Conservation (phyloP, 139 green algal genomes). For the Coelastrella sp. region DNA sequence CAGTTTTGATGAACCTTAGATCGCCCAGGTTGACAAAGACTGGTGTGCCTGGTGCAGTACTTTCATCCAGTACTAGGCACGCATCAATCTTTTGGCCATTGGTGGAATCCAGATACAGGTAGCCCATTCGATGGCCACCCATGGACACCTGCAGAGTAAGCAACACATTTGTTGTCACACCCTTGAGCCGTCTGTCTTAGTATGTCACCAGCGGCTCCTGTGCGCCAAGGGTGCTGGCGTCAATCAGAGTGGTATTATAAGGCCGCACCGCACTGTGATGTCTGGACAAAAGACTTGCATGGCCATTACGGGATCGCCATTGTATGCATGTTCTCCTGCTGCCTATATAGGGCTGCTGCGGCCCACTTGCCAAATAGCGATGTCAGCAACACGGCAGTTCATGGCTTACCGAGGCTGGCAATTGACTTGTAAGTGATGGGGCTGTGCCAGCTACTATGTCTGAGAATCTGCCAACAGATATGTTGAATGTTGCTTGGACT, state of each 20-base stretch:
- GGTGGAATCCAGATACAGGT: background rate
- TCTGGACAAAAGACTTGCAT: no score
- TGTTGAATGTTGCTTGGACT: background rate
- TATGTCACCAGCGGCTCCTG: no score
- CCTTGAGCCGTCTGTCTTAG: no score
- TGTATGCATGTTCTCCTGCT: no score
- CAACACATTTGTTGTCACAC: no score
- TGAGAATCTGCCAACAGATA: slow-evolving; percentile 1
- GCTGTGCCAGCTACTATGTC: slow-evolving; percentile 11
- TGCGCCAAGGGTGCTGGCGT: no score
- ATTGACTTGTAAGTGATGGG: background rate
- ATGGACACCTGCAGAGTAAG: background rate
- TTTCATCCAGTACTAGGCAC: background rate
- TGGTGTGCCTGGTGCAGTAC: background rate
- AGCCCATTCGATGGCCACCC: slow-evolving; percentile 4
- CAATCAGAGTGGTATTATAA: no score
- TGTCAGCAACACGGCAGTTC: background rate
- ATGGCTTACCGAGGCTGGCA: slow-evolving; percentile 7
- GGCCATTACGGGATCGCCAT: no score
- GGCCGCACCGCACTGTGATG: no score
- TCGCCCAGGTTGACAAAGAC: slow-evolving; percentile 24
- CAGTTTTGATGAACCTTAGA: background rate
- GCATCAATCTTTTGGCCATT: background rate
- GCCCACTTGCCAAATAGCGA: no score
- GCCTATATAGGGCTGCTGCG: no score